Percentiles rank a stretch among this genome's conserved stretches.
phyloP scores from a whole-genome alignment of 2,329 filamentous ascomycete genomes.

The Venturia aucupariae region DNA sequence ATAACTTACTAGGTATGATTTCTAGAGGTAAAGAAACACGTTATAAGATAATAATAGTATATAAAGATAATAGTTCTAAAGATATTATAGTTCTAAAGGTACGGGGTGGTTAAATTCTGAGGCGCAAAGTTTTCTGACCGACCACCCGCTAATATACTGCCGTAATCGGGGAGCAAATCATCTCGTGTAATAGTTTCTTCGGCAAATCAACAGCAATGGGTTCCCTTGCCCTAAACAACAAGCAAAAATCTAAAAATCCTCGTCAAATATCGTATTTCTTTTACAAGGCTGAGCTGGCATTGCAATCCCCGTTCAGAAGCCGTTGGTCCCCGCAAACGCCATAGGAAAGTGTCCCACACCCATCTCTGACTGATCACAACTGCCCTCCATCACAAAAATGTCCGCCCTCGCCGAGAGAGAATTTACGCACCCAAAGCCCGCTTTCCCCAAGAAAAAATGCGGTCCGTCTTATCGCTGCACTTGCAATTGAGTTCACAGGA shows the following conservation, averaged over 20 bases:
- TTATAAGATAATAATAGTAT: too few species aligned
- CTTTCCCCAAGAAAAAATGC: constrained; percentile 43
- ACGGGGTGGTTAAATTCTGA: too few species aligned
- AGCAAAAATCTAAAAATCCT: not conserved
- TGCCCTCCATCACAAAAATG: not conserved
- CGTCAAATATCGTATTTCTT: not conserved
- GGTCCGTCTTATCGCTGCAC: constrained; percentile 30
- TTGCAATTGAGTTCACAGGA: not conserved
- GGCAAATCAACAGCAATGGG: not conserved
- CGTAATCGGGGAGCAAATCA: not conserved
- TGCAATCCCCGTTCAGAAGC: not conserved
- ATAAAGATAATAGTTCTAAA: too few species aligned
- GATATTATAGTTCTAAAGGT: too few species aligned
- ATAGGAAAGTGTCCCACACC: not conserved
- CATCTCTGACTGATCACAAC: constrained; percentile 7
- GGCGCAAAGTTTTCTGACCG: too few species aligned
- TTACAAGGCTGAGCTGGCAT: constrained; percentile 4
- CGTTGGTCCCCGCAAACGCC: not conserved
- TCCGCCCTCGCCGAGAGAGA: constrained; percentile 34
- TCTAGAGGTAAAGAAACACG: too few species aligned
- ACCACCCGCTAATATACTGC: too few species aligned
- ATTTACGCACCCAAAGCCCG: constrained; percentile 26
- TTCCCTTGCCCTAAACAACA: not conserved
- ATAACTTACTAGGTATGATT: too few species aligned
- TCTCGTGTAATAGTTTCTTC: not conserved